Evolutionary conservation across 2,329 filamentous ascomycete species (phyloP).

Genomic region (Colletotrichum chlorophyti): DNA sequence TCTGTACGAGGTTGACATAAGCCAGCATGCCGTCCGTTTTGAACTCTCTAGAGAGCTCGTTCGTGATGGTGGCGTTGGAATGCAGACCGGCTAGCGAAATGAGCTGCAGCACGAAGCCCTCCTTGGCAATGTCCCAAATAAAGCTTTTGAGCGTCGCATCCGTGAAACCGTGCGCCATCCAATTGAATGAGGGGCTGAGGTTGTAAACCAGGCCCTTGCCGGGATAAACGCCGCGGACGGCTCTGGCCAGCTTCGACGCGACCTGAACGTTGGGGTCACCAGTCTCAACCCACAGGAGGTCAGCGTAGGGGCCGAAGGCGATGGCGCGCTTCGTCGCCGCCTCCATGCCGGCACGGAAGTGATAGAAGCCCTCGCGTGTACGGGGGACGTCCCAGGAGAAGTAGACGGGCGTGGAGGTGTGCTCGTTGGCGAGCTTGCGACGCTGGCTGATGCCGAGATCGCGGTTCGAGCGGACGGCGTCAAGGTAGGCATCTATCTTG

Average conservation of each 20-base stretch:
- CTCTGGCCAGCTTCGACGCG: conserved; percentile 74
- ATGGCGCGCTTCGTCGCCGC: conserved; percentile 93
- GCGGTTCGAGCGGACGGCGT: conserved; percentile 66
- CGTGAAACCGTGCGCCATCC: conserved; percentile 93
- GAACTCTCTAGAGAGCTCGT: conserved; percentile 82
- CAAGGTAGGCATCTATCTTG: conserved; percentile 73
- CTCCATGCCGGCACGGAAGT: conserved; percentile 82
- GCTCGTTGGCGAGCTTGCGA: conserved; percentile 72
- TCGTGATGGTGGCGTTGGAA: conserved; percentile 68
- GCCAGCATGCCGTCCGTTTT: conserved; percentile 94
- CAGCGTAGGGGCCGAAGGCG: conserved; percentile 89
- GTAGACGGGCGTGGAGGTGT: conserved; percentile 72
- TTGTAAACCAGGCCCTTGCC: conserved; percentile 96
- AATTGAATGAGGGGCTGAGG: conserved; percentile 96
- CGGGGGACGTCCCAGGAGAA: conserved; percentile 94
- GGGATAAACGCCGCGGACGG: conserved; percentile 74
- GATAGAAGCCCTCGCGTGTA: conserved; percentile 93
- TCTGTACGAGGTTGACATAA: conserved; percentile 93
- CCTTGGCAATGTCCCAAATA: conserved; percentile 93
- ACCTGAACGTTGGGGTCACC: conserved; percentile 85
- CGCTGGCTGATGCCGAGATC: conserved; percentile 82
- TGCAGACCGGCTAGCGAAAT: conserved; percentile 72
- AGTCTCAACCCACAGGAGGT: conserved; percentile 97
- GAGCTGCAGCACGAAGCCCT: conserved; percentile 78
- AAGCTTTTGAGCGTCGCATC: conserved; percentile 85